Percentiles rank a stretch among this genome's conserved stretches.
Evolutionary conservation across 176 grass and related monocot genomes (phyloP).

Genomic region (Phoenix dactylifera): DNA sequence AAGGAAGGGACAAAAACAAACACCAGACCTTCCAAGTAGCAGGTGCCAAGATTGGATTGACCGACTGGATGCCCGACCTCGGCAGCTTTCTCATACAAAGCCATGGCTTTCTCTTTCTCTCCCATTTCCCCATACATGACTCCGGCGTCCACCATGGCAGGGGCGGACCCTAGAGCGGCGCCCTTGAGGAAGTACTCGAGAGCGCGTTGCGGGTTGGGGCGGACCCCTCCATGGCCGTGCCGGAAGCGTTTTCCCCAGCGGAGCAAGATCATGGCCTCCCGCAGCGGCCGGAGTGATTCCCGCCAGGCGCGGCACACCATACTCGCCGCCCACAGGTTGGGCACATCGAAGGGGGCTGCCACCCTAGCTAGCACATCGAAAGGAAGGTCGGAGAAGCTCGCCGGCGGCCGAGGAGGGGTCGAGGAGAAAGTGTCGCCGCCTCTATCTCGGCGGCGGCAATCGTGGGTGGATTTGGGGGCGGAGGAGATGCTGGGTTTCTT

Average conservation of each 20-base stretch:
- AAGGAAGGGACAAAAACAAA: neutral
- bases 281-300: conserved; percentile 54
- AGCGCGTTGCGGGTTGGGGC: conserved; percentile 22
- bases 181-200: conserved; percentile 49
- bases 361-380: conserved; percentile 34
- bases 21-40: conserved; percentile 52
- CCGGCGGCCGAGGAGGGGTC: neutral
- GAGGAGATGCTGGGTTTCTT: too few relatives aligned
- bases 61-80: conserved; percentile 48
- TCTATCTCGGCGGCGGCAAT: too few relatives aligned
- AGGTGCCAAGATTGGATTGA: conserved; percentile 61
- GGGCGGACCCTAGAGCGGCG: conserved; percentile 41
- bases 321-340: conserved; percentile 47
- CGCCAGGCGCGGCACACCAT: conserved; percentile 48
- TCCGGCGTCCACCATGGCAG: conserved; percentile 67
- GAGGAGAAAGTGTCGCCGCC: neutral
- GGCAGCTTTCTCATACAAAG: conserved; percentile 41
- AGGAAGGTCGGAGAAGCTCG: conserved; percentile 34
- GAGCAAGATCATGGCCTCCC: conserved; percentile 53
- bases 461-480: too few relatives aligned
- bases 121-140: conserved; percentile 66
- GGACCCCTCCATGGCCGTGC: conserved; percentile 15
- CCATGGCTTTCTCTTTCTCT: conserved; percentile 29
- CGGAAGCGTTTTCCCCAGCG: conserved; percentile 39
- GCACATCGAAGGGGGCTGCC: conserved; percentile 18